Conservation (phyloP, 169 alveolate genomes). For the Babesia microti region DNA sequence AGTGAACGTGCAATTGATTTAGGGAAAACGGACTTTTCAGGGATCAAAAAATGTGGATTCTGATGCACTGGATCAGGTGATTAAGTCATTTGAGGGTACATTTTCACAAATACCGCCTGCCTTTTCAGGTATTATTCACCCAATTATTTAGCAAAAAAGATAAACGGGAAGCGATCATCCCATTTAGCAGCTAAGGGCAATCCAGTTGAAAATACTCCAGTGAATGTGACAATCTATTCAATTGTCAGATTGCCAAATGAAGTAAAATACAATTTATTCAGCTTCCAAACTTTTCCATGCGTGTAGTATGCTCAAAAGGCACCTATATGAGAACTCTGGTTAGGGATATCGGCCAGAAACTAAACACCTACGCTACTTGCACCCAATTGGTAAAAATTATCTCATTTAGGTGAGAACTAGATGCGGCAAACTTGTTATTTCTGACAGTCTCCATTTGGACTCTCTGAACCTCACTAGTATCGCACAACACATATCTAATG, state of each 20-base stretch:
- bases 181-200: constrained; percentile 45
- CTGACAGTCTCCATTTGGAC: no score
- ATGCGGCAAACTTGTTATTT: no score
- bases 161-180: constrained; percentile 39
- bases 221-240: constrained; percentile 4
- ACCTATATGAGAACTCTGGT: constrained; percentile 57
- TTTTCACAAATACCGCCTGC: constrained; percentile 29
- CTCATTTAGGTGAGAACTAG: no score
- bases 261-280: constrained; percentile 12
- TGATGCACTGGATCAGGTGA: constrained; percentile 15
- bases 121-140: constrained; percentile 17
- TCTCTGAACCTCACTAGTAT: no score
- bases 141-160: constrained; percentile 39
- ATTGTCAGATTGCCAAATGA: constrained; percentile 19
- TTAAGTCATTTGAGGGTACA: constrained; percentile 20
- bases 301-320: constrained; percentile 53
- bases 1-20: constrained; percentile 6
- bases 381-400: constrained; percentile 42
- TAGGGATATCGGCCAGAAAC: constrained; percentile 46
- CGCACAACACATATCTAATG: constrained; percentile 7
- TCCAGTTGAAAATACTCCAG: constrained; percentile 20
- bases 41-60: constrained; percentile 41
- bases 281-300: constrained; percentile 47
- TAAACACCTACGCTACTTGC: constrained; percentile 48
- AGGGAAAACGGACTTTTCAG: not conserved